phyloP scores from a whole-genome alignment of 208 protist species.

The Crithidia acanthocephali region DNA sequence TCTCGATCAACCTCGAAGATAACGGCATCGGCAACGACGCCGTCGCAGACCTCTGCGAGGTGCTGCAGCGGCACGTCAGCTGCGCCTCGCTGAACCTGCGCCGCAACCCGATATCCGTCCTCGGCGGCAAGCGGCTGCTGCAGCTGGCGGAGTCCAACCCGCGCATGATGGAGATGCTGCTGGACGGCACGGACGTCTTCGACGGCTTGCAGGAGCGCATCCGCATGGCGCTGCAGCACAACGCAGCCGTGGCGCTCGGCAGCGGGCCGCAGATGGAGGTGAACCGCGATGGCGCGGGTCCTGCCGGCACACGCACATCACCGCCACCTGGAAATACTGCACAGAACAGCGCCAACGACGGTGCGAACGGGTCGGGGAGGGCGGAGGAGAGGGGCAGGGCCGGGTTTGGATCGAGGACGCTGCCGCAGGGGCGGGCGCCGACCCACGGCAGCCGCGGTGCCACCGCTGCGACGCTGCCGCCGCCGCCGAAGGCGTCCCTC shows the following conservation, averaged over 20 bases:
- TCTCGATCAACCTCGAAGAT: constrained; percentile 68
- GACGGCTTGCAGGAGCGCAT: constrained; percentile 75
- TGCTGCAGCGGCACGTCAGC: constrained; percentile 74
- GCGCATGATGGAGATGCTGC: constrained; percentile 68
- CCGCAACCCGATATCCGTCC: constrained; percentile 82
- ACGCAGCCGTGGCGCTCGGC: constrained; percentile 27
- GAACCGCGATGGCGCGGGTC: constrained; percentile 9
- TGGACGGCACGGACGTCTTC: constrained; percentile 83
- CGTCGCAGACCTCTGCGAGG: constrained; percentile 63
- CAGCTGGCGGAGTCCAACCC: constrained; percentile 74
- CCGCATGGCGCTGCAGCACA: constrained; percentile 43
- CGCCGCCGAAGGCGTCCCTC: constrained; percentile 19
- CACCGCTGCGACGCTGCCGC: constrained; percentile 9
- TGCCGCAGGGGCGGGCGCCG: not conserved
- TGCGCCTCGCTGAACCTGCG: constrained; percentile 69
- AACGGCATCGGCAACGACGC: constrained; percentile 89
- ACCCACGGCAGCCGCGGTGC: not conserved
- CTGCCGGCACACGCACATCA: not conserved
- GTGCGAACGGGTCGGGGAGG: too few relatives aligned
- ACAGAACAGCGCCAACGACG: too few relatives aligned
- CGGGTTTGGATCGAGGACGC: not conserved
- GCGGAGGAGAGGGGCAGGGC: too few relatives aligned
- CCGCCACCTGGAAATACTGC: too few relatives aligned
- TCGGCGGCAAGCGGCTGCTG: constrained; percentile 75
- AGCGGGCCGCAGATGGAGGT: constrained; percentile 26